Conservation (phyloP, 805 yeast species). For the Candida quercuum region DNA sequence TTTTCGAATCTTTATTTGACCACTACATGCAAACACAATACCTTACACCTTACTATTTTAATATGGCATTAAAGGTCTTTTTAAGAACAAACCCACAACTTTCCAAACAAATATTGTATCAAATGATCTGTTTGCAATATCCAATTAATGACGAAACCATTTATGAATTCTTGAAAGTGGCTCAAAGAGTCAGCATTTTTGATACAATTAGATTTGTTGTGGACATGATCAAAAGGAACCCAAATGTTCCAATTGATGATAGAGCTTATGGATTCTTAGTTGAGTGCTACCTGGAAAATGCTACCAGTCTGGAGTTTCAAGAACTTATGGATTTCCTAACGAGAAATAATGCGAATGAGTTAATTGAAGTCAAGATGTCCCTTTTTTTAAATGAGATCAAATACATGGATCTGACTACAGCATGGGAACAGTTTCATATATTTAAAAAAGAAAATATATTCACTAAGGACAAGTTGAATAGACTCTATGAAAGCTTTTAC, state of each 20-base stretch:
- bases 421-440: background rate
- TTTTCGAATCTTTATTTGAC: conserved; percentile 17
- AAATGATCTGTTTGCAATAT: conserved; percentile 20
- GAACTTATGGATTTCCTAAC: conserved; percentile 4
- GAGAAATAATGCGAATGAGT: conserved; percentile 6
- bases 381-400: conserved; percentile 3
- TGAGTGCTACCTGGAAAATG: conserved; percentile 4
- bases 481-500: conserved; percentile 10
- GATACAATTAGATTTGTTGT: conserved; percentile 16
- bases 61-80: conserved; percentile 18
- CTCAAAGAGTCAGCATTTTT: conserved; percentile 14
- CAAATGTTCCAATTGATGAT: conserved; percentile 15
- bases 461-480: conserved; percentile 3
- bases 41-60: conserved; percentile 8
- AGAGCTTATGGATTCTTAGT: conserved; percentile 11
- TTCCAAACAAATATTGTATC: conserved; percentile 23
- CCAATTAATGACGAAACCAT: conserved; percentile 20
- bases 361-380: conserved; percentile 7
- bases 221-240: conserved; percentile 17
- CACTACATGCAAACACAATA: conserved; percentile 11
- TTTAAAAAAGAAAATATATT: background rate
- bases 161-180: conserved; percentile 13
- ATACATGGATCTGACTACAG: background rate
- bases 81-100: conserved; percentile 19
- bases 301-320: conserved; percentile 1